These are phyloP conservation scores for Tephrocybe sp. DNA, from an alignment of 768 basidiomycete genomes.

Conservation along the genomic window DNA sequence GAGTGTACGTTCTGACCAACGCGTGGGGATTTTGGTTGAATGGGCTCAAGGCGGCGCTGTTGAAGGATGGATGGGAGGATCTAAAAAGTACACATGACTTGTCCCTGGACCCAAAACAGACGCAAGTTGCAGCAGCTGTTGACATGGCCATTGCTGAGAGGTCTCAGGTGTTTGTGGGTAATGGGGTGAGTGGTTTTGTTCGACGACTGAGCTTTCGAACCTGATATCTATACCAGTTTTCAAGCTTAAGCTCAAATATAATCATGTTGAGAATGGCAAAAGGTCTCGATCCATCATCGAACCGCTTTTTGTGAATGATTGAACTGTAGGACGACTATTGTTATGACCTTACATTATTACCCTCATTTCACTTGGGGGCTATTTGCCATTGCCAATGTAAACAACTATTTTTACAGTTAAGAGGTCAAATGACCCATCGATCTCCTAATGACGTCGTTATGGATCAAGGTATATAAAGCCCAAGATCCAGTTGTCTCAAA, in stretches of 20 bases:
- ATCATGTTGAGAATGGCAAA: slow-evolving; percentile 45
- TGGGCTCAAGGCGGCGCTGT: slow-evolving; percentile 35
- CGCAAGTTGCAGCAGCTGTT: slow-evolving; percentile 48
- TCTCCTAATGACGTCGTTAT: slow-evolving; percentile 16
- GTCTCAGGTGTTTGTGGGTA: slow-evolving; percentile 62
- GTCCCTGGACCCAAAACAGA: slow-evolving; percentile 45
- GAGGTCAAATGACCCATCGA: no score
- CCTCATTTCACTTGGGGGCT: no score
- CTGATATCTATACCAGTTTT: no score
- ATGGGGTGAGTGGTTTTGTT: slow-evolving; percentile 51
- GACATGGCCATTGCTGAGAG: slow-evolving; percentile 62
- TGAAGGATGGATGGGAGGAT: slow-evolving; percentile 50
- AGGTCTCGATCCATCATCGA: slow-evolving; percentile 37
- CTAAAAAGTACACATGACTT: slow-evolving; percentile 41
- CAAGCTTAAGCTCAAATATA: slow-evolving; percentile 51
- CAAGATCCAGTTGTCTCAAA: slow-evolving; percentile 4
- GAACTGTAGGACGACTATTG: slow-evolving; percentile 3
- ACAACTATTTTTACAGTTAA: no score
- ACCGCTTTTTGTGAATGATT: slow-evolving; percentile 38
- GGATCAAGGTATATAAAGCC: neutral
- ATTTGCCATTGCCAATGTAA: no score
- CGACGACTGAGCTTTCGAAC: slow-evolving; percentile 58
- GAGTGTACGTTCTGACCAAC: slow-evolving; percentile 46
- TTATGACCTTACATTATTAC: neutral
- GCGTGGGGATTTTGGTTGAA: slow-evolving; percentile 44